Evolutionary conservation across 2,329 filamentous ascomycete genomes (phyloP).

Genomic region (Fusarium vanettenii): DNA sequence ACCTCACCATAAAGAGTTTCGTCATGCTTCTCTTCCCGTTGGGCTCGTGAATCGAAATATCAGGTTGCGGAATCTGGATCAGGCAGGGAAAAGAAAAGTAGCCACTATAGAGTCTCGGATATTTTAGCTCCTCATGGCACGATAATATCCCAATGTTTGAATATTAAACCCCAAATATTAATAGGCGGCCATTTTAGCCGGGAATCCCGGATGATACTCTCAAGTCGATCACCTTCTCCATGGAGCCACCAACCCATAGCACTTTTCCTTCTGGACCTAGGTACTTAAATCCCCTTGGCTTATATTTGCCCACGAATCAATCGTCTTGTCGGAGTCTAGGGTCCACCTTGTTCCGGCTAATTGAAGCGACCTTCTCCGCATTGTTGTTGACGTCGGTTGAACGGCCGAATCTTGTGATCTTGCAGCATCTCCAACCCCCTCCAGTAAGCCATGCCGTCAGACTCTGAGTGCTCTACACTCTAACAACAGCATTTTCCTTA

Average conservation of each 20-base stretch:
- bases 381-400: not conserved
- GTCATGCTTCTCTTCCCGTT: not conserved
- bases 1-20: not conserved
- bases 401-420: not conserved
- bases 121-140: not conserved
- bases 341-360: not conserved
- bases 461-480: not conserved
- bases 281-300: not conserved
- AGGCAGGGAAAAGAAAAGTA: not conserved
- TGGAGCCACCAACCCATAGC: not conserved
- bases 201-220: not conserved
- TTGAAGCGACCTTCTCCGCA: not conserved
- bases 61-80: not conserved
- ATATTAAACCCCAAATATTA: not conserved
- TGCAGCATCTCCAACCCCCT: not conserved
- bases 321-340: not conserved
- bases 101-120: not conserved
- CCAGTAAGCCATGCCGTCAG: not conserved
- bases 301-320: not conserved
- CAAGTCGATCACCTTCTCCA: not conserved
- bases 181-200: not conserved
- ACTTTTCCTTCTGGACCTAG: not conserved
- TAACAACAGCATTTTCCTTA: not conserved
- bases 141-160: not conserved
- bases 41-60: not conserved